phyloP scores from a whole-genome alignment of 768 basidiomycete species.

The Pisolithus albus region DNA sequence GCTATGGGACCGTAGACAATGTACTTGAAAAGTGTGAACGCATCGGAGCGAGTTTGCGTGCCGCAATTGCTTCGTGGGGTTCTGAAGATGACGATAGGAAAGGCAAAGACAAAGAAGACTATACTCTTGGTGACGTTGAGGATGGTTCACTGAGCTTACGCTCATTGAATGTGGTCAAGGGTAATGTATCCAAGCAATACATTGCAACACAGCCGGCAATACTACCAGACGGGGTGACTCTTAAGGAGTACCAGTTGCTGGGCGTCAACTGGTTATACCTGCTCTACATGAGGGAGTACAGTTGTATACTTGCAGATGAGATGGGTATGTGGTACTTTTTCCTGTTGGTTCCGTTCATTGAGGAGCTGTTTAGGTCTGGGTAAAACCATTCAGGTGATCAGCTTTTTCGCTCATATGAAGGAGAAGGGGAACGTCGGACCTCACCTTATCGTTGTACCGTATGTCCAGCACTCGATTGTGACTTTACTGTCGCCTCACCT shows the following conservation, averaged over 20 bases:
- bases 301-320: slow-evolving; percentile 97
- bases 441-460: slow-evolving; percentile 95
- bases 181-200: slow-evolving; percentile 51
- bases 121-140: slow-evolving; percentile 33
- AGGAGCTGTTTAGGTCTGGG: slow-evolving; percentile 64
- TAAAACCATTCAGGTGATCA: slow-evolving; percentile 98
- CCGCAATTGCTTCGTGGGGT: slow-evolving; percentile 77
- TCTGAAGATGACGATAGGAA: slow-evolving; percentile 24
- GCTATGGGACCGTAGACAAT: slow-evolving; percentile 82
- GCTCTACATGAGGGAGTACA: slow-evolving; percentile 69
- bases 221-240: slow-evolving; percentile 56
- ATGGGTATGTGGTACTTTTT: slow-evolving; percentile 65
- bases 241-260: slow-evolving; percentile 96
- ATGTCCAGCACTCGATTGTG: slow-evolving; percentile 28
- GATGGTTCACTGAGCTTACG: slow-evolving; percentile 60
- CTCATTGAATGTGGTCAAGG: slow-evolving; percentile 36
- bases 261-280: slow-evolving; percentile 98
- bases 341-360: neutral
- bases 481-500: slow-evolving; percentile 3
- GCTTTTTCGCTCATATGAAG: slow-evolving; percentile 87
- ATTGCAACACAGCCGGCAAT: slow-evolving; percentile 67
- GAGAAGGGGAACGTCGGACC: slow-evolving; percentile 75
- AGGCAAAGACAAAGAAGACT: slow-evolving; percentile 35
- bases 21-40: slow-evolving; percentile 85
- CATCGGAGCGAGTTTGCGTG: slow-evolving; percentile 68